Evolutionary conservation across 2,329 filamentous ascomycete genomes (phyloP), one percentile per base, ranked within the genome.

Genomic region (Pleomassaria siparia): DNA sequence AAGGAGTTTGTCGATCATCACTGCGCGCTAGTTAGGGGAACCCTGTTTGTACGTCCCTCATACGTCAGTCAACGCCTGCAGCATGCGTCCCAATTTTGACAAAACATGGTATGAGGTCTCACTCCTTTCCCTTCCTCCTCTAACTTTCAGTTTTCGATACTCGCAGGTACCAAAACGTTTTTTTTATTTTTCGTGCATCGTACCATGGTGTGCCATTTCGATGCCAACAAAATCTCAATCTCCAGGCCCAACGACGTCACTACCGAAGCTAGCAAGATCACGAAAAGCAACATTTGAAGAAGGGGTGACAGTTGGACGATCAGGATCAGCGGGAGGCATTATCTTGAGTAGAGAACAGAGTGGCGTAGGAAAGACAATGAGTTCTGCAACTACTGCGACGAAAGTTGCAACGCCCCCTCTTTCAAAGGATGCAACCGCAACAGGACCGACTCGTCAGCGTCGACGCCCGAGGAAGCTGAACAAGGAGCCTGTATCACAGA

Each of bases 1-100:
- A n/a, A n/a, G n/a, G n/a, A n/a, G n/a, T n/a, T 36, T 46, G 22
- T 25, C 11, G 46, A 43, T 48, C 30, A 32, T 21, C 46, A 32
- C 10, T 43, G 40, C 40, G 37, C 32, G 49, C 35, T 37, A 37
- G 35, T 18, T 21, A 16, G 22, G 30, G 30, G 13, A 21, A 15
- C 24, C 39, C 45, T 29, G 24, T 41, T 22, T 32, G 20, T 46
- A 49, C 54, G 55, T 55, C 57, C 62, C 62, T 64, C 58, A 61
- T 69, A 69, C 66, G 66, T 69, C 67, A 70, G 66, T 69, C 67
- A 70, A 60, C 48, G 37, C 44, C 44, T 49, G 50, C 43, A 53
- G 55, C 43, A 50, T 53, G 40, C 41, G 57, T 60, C 55, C n/a
- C 60, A 55, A 67, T 59, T 53, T 60, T 49, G 45, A 67, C 46